A percentile compares a stretch with the other conserved stretches of the same genome.
phyloP scores from a whole-genome alignment of 1,139 yeast genomes.

The Magnusiomyces suaveolens region DNA sequence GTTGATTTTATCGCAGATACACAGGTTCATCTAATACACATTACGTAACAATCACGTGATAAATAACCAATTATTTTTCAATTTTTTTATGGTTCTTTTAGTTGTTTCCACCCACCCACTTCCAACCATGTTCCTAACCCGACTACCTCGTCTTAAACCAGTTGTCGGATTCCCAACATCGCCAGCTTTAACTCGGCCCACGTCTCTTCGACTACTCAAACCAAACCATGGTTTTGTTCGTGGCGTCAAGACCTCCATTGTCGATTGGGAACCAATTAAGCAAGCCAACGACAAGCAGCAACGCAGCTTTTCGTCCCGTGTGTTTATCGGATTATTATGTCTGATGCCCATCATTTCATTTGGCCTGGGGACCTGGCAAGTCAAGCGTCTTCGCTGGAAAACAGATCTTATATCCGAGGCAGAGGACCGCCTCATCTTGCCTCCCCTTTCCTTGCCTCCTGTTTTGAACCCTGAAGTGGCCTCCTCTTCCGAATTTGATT shows the following conservation, averaged over 20 bases:
- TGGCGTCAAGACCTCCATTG: constrained; percentile 54
- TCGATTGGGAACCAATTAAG: constrained; percentile 76
- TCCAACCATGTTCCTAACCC: no score
- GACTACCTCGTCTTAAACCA: no score
- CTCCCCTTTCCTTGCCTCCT: constrained; percentile 61
- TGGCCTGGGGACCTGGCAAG: constrained; percentile 91
- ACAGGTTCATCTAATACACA: no score
- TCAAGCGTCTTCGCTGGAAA: constrained; percentile 78
- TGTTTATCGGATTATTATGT: constrained; percentile 33
- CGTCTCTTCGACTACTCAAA: no score
- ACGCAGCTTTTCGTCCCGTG: constrained; percentile 24
- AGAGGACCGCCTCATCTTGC: constrained; percentile 68
- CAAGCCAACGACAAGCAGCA: constrained; percentile 36
- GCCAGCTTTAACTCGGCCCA: no score
- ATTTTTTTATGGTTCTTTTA: no score
- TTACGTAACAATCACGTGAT: no score
- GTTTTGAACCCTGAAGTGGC: constrained; percentile 29
- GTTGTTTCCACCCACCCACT: no score
- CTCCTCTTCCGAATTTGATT: constrained; percentile 65
- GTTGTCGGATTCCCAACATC: no score
- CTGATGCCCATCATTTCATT: constrained; percentile 86
- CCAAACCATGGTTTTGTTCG: no score
- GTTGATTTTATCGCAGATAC: no score
- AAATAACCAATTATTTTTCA: no score
- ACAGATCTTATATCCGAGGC: constrained; percentile 70